phyloP scores from a whole-genome alignment of 2,329 filamentous ascomycete species.

The Annulohypoxylon truncatum region DNA sequence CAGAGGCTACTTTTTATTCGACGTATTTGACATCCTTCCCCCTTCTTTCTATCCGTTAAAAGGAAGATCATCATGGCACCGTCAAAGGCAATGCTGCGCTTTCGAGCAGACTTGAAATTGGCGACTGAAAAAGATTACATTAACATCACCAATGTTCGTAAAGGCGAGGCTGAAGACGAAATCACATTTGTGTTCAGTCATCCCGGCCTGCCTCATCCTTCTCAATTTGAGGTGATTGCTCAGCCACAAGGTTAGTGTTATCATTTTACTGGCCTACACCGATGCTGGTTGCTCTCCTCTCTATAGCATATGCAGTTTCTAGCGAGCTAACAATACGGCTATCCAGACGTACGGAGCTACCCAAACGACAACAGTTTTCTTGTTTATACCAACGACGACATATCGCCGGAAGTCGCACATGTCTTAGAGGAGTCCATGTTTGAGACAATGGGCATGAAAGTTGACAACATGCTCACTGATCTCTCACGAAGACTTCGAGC shows the following conservation, averaged over 20 bases:
- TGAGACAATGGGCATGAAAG: slow-evolving; percentile 37
- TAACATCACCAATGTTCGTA: slow-evolving; percentile 63
- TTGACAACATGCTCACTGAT: slow-evolving; percentile 43
- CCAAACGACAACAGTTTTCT: slow-evolving; percentile 43
- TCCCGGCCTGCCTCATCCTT: slow-evolving; percentile 38
- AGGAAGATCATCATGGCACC: slow-evolving; percentile 39
- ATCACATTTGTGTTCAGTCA: slow-evolving; percentile 69
- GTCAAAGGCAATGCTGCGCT: slow-evolving; percentile 25
- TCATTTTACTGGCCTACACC: neutral
- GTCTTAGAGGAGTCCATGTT: slow-evolving; percentile 42
- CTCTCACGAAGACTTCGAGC: slow-evolving; percentile 49
- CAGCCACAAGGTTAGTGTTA: slow-evolving; percentile 51
- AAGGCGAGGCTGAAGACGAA: slow-evolving; percentile 78
- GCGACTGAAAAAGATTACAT: slow-evolving; percentile 32
- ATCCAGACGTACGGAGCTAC: slow-evolving; percentile 39
- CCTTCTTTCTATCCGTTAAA: neutral
- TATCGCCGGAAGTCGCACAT: slow-evolving; percentile 35
- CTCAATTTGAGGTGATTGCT: slow-evolving; percentile 53
- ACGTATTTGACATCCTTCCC: neutral
- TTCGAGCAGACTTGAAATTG: slow-evolving; percentile 43
- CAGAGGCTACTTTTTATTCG: too few relatives aligned
- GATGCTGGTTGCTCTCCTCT: neutral
- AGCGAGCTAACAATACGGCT: neutral
- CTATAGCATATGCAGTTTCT: neutral
- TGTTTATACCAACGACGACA: slow-evolving; percentile 43